phyloP scores from a whole-genome alignment of 176 grass and related monocot genomes.

The Bothriochloa decipiens region DNA sequence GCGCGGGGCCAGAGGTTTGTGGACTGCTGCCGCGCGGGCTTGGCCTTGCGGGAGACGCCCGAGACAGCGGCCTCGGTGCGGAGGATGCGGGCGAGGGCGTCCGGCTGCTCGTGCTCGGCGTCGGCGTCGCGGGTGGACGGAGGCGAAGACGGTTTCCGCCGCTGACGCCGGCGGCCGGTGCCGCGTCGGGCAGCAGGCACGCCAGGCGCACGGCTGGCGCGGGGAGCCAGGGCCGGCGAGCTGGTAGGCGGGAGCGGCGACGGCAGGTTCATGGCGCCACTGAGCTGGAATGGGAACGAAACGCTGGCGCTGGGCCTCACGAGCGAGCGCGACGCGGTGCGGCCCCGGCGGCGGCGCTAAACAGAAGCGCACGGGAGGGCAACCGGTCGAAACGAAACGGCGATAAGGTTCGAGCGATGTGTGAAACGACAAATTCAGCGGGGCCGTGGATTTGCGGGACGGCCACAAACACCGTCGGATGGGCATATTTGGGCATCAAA shows the following conservation, averaged over 20 bases:
- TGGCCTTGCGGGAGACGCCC: slow-evolving; percentile 64
- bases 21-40: slow-evolving; percentile 44
- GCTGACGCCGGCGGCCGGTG: not conserved
- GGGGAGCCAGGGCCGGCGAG: slow-evolving; percentile 4
- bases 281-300: no score
- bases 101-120: slow-evolving; percentile 17
- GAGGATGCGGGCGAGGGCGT: slow-evolving; percentile 65
- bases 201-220: not conserved
- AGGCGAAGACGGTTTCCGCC: slow-evolving; percentile 21
- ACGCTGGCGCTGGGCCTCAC: no score
- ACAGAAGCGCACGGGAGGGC: no score
- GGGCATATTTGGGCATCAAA: not conserved
- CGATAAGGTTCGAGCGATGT: slow-evolving; percentile 35
- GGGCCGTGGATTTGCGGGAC: not conserved
- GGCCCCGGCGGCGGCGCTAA: no score
- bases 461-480: not conserved
- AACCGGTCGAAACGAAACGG: not conserved
- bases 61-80: slow-evolving; percentile 72
- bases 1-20: slow-evolving; percentile 68
- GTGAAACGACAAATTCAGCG: not conserved
- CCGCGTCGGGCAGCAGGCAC: slow-evolving; percentile 16
- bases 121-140: not conserved
- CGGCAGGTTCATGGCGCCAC: slow-evolving; percentile 18
- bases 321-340: no score
- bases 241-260: slow-evolving; percentile 8